Evolutionary conservation across 1,284 basidiomycete genomes (phyloP).

Genomic region (Boletus smithii): DNA sequence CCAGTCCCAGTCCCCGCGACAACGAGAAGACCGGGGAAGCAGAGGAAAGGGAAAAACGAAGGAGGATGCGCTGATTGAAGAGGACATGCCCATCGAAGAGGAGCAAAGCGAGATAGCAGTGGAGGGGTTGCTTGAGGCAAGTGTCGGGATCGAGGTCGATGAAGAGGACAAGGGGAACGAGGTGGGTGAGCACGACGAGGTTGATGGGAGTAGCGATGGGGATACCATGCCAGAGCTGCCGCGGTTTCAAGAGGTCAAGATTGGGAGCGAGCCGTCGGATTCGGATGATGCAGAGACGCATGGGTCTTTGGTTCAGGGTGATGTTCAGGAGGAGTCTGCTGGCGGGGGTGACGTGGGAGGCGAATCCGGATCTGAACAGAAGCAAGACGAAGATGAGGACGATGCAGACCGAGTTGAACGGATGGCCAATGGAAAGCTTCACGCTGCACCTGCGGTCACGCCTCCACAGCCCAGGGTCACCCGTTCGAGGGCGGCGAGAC

Average conservation of each 20-base stretch:
- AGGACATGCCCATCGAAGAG: background rate
- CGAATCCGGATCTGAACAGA: background rate
- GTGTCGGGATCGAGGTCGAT: background rate
- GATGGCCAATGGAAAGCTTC: conserved; percentile 17
- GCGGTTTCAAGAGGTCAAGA: conserved; percentile 15
- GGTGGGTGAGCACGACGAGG: background rate
- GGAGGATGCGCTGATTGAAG: background rate
- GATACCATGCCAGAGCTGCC: conserved; percentile 1
- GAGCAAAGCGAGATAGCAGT: conserved; percentile 17
- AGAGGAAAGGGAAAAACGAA: conserved; percentile 12
- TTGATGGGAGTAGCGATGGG: background rate
- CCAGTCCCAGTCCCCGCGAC: background rate
- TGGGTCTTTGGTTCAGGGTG: conserved; percentile 9
- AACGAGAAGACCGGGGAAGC: background rate
- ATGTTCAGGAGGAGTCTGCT: background rate
- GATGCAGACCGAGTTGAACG: conserved; percentile 16
- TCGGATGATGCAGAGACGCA: conserved; percentile 34
- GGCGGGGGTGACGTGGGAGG: background rate
- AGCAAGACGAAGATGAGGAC: conserved; percentile 2
- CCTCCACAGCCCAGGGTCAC: conserved; percentile 3
- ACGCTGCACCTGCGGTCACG: background rate
- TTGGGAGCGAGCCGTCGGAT: conserved; percentile 18
- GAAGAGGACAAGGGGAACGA: background rate
- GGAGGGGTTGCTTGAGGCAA: conserved; percentile 20
- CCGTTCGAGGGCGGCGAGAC: conserved; percentile 7